Conservation (phyloP, 495 filamentous ascomycete species). For the Aspergillus sclerotioniger region DNA sequence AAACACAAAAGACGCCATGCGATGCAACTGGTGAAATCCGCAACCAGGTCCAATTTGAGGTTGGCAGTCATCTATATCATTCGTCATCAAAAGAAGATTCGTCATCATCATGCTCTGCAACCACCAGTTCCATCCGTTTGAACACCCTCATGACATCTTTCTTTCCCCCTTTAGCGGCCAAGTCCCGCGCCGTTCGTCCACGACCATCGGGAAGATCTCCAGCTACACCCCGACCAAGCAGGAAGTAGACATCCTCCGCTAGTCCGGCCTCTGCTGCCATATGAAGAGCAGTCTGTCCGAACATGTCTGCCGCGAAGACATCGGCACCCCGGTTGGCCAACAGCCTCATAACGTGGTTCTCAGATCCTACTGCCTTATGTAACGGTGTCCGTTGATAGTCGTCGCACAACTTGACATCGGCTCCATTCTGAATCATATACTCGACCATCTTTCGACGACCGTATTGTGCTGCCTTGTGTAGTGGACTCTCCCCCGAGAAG, state of each 20-base stretch:
- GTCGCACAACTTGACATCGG: slow-evolving; percentile 29
- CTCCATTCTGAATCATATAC: slow-evolving; percentile 35
- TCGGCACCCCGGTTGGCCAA: slow-evolving; percentile 24
- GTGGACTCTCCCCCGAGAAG: slow-evolving; percentile 32
- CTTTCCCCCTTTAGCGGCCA: slow-evolving; percentile 14
- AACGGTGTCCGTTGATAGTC: slow-evolving; percentile 18
- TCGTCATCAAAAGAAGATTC: not conserved
- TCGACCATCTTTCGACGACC: slow-evolving; percentile 38
- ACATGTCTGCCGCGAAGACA: slow-evolving; percentile 26
- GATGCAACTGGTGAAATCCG: not conserved
- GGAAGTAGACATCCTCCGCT: slow-evolving; percentile 24
- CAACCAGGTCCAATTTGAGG: not conserved
- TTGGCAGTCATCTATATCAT: not conserved
- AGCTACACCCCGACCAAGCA: slow-evolving; percentile 23
- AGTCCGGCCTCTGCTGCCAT: slow-evolving; percentile 28
- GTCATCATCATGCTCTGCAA: slow-evolving; percentile 10
- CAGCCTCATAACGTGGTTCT: slow-evolving; percentile 30
- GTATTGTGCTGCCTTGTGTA: slow-evolving; percentile 38
- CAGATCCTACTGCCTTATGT: slow-evolving; percentile 26
- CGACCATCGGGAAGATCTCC: slow-evolving; percentile 22
- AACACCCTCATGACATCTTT: slow-evolving; percentile 17
- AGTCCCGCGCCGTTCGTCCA: slow-evolving; percentile 26
- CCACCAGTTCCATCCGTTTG: slow-evolving; percentile 18
- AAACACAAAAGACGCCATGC: no score
- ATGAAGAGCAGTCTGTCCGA: slow-evolving; percentile 34